Conservation (phyloP, 2,329 filamentous ascomycete species). For the Aureobasidium sp. region DNA sequence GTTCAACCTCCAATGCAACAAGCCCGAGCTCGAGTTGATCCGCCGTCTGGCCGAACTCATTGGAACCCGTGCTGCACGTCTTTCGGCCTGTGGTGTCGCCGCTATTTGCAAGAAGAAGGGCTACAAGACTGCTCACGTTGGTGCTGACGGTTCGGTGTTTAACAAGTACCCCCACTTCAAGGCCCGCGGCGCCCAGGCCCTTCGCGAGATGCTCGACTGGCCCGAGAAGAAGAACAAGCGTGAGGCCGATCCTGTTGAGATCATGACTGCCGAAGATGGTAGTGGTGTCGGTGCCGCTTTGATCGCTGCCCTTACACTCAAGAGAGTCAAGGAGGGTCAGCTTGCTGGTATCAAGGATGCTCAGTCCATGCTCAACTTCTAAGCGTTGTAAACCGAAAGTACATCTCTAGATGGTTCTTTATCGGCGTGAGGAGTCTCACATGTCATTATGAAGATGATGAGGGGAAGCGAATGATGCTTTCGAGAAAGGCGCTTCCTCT, state of each 20-base stretch:
- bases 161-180: conserved; percentile 99
- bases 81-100: conserved; percentile 90
- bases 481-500: neutral
- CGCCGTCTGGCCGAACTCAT: conserved; percentile 88
- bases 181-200: conserved; percentile 74
- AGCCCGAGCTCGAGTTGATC: conserved; percentile 79
- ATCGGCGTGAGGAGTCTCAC: neutral
- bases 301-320: conserved; percentile 69
- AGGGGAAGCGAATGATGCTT: neutral
- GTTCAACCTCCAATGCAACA: conserved; percentile 63
- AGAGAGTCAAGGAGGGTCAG: conserved; percentile 55
- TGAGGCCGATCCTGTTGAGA: conserved; percentile 68
- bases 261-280: conserved; percentile 87
- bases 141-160: conserved; percentile 94
- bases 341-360: conserved; percentile 51
- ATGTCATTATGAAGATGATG: neutral
- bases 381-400: neutral
- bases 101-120: conserved; percentile 97
- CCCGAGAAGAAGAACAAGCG: conserved; percentile 63
- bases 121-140: conserved; percentile 82
- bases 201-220: conserved; percentile 96
- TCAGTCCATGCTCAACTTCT: conserved; percentile 33
- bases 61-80: conserved; percentile 83
- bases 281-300: conserved; percentile 94
- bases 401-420: neutral